These are phyloP conservation scores for Aspergillus saccharolyticus DNA, from an alignment of 495 filamentous ascomycete species.

Conservation along the genomic window DNA sequence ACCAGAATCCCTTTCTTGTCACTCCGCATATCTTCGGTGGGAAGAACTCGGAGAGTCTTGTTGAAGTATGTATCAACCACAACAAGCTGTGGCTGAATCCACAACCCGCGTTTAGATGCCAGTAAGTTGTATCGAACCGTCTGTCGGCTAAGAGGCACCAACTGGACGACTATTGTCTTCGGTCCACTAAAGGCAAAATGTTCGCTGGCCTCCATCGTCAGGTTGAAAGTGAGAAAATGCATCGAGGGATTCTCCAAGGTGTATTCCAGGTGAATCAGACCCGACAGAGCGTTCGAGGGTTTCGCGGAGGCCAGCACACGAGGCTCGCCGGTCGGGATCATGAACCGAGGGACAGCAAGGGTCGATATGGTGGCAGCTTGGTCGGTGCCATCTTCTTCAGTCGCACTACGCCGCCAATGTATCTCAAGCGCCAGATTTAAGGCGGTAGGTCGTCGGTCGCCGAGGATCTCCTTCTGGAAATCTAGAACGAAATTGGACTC, in stretches of 20 bases:
- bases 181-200: slow-evolving; percentile 90
- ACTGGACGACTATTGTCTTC: slow-evolving; percentile 68
- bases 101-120: slow-evolving; percentile 51
- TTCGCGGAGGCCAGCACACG: slow-evolving; percentile 70
- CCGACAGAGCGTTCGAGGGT: slow-evolving; percentile 37
- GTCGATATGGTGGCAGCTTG: slow-evolving; percentile 39
- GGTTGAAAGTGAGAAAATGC: slow-evolving; percentile 86
- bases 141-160: slow-evolving; percentile 73
- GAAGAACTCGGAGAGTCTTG: slow-evolving; percentile 70
- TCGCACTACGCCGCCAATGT: slow-evolving; percentile 59
- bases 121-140: slow-evolving; percentile 66
- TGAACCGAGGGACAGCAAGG: slow-evolving; percentile 71
- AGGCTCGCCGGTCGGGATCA: slow-evolving; percentile 76
- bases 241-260: slow-evolving; percentile 90
- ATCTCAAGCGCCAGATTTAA: slow-evolving; percentile 74
- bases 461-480: slow-evolving; percentile 66
- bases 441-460: slow-evolving; percentile 67
- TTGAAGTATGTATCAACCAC: slow-evolving; percentile 87
- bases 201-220: slow-evolving; percentile 87
- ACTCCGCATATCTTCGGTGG: slow-evolving; percentile 64
- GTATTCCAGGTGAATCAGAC: slow-evolving; percentile 54
- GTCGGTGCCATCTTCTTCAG: slow-evolving; percentile 10
- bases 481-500: slow-evolving; percentile 67
- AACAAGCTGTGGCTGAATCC: slow-evolving; percentile 68
- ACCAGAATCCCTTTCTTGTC: slow-evolving; percentile 68